Conservation (phyloP, 2,329 filamentous ascomycete genomes). For the Cyphellophora europaea region DNA sequence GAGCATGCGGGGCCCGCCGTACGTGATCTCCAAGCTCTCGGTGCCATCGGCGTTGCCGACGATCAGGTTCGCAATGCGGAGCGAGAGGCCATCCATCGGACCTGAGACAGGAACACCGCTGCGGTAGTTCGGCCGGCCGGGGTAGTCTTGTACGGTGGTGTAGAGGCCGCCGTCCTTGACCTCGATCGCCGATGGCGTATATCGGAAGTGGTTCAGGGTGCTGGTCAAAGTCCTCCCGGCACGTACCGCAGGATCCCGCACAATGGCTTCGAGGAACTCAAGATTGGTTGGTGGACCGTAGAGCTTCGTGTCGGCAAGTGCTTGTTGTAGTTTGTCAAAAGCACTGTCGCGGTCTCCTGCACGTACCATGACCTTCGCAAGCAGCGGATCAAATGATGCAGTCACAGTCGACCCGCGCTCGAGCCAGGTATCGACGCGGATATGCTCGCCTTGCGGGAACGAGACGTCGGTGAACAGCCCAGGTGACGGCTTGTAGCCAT, state of each 20-base stretch:
- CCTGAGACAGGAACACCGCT: conserved; percentile 49
- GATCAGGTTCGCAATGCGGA: conserved; percentile 48
- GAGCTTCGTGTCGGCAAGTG: conserved; percentile 47
- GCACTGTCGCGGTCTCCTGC: conserved; percentile 42
- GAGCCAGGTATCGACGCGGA: conserved; percentile 49
- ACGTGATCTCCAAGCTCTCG: conserved; percentile 50
- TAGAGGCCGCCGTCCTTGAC: conserved; percentile 46
- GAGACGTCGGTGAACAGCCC: conserved; percentile 47
- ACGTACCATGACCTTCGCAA: conserved; percentile 52
- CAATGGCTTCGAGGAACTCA: conserved; percentile 43
- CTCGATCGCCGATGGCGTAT: conserved; percentile 41
- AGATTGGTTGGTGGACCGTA: conserved; percentile 51
- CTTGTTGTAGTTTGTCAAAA: conserved; percentile 44
- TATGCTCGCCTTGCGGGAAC: conserved; percentile 48
- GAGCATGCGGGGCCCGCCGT: conserved; percentile 49
- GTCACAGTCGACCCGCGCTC: conserved; percentile 37
- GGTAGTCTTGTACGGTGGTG: conserved; percentile 49
- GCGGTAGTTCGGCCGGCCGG: conserved; percentile 43
- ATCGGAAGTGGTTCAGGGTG: no score
- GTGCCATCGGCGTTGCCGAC: conserved; percentile 43
- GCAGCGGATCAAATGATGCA: conserved; percentile 48
- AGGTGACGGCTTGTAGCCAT: conserved; percentile 48
- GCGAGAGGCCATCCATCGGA: conserved; percentile 50
- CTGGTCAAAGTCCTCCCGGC: no score
- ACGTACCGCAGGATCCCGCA: no score